phyloP scores from a whole-genome alignment of 2,329 filamentous ascomycete species.

The Penicillium sclerotiorum region DNA sequence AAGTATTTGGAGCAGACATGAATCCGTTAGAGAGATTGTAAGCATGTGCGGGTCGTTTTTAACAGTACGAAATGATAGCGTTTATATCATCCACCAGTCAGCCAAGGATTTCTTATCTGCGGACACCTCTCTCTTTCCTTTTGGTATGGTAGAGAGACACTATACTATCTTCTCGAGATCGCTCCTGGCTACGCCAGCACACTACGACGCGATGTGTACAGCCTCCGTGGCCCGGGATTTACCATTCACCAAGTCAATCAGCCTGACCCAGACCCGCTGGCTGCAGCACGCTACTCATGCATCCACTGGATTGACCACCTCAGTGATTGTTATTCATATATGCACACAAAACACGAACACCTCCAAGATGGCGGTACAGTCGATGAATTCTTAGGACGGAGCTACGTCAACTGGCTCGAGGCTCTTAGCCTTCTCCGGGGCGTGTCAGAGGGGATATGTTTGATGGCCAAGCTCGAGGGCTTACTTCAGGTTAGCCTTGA shows the following conservation, averaged over 20 bases:
- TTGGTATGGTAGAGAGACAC: background rate
- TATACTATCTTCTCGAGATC: slow-evolving; percentile 38
- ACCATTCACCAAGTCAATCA: slow-evolving; percentile 13
- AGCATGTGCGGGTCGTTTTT: slow-evolving; percentile 32
- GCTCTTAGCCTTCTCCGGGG: slow-evolving; percentile 27
- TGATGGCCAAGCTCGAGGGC: slow-evolving; percentile 24
- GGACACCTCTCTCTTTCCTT: too few species aligned
- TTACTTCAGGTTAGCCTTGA: slow-evolving; percentile 11
- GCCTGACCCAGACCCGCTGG: slow-evolving; percentile 29
- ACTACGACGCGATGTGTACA: background rate
- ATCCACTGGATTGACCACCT: slow-evolving; percentile 42
- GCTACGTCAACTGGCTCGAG: slow-evolving; percentile 35
- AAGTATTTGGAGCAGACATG: background rate
- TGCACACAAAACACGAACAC: too few species aligned
- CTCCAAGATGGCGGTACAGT: slow-evolving; percentile 10
- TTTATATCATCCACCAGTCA: slow-evolving; percentile 33
- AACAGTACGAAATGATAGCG: slow-evolving; percentile 9
- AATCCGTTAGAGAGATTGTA: slow-evolving; percentile 18
- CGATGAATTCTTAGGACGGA: slow-evolving; percentile 21
- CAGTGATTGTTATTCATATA: background rate
- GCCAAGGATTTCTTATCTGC: slow-evolving; percentile 35
- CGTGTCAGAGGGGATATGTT: slow-evolving; percentile 15
- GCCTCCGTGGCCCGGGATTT: slow-evolving; percentile 14
- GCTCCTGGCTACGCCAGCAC: slow-evolving; percentile 21
- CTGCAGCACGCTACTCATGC: slow-evolving; percentile 34